phyloP scores from a whole-genome alignment of 768 basidiomycete genomes.

The Pleurotus tuoliensis region DNA sequence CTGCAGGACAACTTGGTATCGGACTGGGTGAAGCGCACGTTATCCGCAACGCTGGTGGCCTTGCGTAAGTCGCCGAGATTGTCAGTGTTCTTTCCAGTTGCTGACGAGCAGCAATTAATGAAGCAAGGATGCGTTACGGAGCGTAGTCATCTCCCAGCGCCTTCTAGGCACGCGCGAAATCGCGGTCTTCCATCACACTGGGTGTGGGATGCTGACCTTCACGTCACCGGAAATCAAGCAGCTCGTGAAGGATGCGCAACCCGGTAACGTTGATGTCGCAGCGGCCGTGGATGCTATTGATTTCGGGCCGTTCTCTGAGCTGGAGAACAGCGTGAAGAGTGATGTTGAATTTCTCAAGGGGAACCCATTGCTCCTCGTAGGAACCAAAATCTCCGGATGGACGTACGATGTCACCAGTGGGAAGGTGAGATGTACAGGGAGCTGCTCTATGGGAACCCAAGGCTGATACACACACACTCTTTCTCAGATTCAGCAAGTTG shows the following conservation, averaged over 20 bases:
- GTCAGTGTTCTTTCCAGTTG: neutral
- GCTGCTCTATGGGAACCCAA: no score
- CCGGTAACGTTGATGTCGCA: conserved; percentile 26
- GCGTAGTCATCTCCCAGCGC: conserved; percentile 68
- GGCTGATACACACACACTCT: no score
- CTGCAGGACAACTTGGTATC: conserved; percentile 39
- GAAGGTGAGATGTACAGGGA: neutral
- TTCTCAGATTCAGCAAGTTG: conserved; percentile 5
- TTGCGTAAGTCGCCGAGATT: neutral
- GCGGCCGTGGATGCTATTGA: conserved; percentile 18
- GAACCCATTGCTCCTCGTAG: conserved; percentile 51
- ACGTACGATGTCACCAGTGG: conserved; percentile 46
- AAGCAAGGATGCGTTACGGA: conserved; percentile 62
- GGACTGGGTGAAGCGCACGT: conserved; percentile 51
- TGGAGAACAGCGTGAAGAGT: conserved; percentile 31
- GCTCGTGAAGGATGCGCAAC: conserved; percentile 44
- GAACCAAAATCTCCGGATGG: conserved; percentile 60
- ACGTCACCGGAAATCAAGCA: conserved; percentile 43
- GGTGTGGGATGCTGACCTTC: conserved; percentile 72
- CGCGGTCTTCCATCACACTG: conserved; percentile 67
- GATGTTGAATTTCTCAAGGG: conserved; percentile 58
- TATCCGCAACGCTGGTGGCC: conserved; percentile 40
- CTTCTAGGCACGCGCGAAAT: conserved; percentile 68
- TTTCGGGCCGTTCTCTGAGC: conserved; percentile 1
- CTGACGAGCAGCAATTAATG: neutral